These are phyloP conservation scores for Saccharomycopsis sp. DNA, from an alignment of 805 yeast species.

Conservation along the genomic window DNA sequence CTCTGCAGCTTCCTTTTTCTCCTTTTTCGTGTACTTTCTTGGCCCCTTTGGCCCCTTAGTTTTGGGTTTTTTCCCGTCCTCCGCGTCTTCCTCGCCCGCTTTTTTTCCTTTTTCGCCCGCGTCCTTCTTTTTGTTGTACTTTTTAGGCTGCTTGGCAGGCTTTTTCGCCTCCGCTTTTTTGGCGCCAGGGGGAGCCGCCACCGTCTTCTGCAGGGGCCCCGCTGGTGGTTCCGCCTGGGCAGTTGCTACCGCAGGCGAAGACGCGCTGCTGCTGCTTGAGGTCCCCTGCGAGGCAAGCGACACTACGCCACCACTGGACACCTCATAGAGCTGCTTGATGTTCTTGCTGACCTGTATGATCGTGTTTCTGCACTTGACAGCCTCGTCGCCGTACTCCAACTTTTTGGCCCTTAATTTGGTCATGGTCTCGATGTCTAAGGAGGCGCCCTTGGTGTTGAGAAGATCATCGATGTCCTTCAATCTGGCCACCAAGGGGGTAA, in stretches of 20 bases:
- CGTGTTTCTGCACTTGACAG: neutral
- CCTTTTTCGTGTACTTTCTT: conserved; percentile 3
- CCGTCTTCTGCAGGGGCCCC: neutral
- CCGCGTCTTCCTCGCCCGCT: neutral
- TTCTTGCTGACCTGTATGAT: neutral
- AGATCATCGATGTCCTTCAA: neutral
- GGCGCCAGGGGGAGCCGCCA: neutral
- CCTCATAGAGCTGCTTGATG: neutral
- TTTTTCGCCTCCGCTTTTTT: neutral
- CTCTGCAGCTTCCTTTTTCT: neutral
- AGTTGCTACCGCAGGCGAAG: neutral
- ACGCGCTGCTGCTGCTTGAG: neutral
- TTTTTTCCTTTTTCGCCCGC: conserved; percentile 1
- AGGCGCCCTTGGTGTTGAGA: neutral
- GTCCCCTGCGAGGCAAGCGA: neutral
- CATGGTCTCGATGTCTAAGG: neutral
- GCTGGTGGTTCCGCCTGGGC: neutral
- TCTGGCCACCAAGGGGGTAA: neutral
- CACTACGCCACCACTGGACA: neutral
- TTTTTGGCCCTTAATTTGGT: neutral
- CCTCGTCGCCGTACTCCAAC: neutral
- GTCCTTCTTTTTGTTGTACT: conserved; percentile 2
- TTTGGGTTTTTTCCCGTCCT: conserved; percentile 4
- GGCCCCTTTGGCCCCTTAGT: conserved; percentile 3
- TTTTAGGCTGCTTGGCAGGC: neutral